Conservation (phyloP, 2,329 filamentous ascomycete genomes). For the Alternaria consortialis region DNA sequence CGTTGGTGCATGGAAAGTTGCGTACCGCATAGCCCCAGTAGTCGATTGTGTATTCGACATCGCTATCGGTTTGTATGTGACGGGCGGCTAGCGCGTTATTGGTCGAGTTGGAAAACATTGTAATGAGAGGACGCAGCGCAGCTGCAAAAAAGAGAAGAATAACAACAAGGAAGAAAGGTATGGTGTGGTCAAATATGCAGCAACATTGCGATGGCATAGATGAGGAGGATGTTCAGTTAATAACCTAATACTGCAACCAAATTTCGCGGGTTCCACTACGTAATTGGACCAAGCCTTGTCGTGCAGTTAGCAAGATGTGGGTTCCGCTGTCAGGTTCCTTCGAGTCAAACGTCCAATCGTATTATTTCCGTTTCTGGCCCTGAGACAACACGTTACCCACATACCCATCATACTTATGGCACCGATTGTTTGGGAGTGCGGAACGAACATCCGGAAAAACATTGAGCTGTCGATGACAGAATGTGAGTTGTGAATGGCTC, state of each 20-base stretch:
- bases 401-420: conserved; percentile 7
- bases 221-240: background rate
- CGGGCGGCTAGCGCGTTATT: conserved; percentile 9
- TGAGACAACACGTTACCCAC: conserved; percentile 14
- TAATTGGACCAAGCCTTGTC: conserved; percentile 8
- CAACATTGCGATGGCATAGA: background rate
- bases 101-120: conserved; percentile 13
- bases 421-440: conserved; percentile 10
- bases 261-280: conserved; percentile 5
- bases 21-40: conserved; percentile 16
- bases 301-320: conserved; percentile 6
- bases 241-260: conserved; percentile 5
- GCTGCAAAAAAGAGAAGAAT: conserved; percentile 8
- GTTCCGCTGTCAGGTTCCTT: conserved; percentile 15
- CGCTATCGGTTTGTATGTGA: conserved; percentile 7
- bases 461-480: background rate
- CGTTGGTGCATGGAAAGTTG: conserved; percentile 14
- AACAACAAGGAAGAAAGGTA: conserved; percentile 2
- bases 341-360: conserved; percentile 8
- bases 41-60: conserved; percentile 15
- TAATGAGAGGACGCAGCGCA: conserved; percentile 12
- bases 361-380: conserved; percentile 3
- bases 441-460: background rate
- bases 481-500: background rate
- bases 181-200: background rate